Conservation (phyloP, 441 rosid genomes). For the Geranium incanum region DNA sequence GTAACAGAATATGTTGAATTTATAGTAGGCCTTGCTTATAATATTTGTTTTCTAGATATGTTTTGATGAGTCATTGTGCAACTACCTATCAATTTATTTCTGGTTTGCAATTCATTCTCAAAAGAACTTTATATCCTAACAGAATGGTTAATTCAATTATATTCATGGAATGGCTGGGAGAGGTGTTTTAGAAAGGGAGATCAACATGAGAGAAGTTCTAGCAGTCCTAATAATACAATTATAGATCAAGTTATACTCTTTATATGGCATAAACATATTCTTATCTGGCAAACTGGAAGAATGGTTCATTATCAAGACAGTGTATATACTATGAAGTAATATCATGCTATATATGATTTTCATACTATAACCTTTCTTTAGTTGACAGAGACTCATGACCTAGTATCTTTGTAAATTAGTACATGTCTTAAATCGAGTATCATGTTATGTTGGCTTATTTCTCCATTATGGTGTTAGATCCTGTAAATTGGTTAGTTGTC, state of each 20-base stretch:
- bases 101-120: not conserved
- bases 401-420: not conserved
- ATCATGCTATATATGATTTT: not conserved
- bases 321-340: not conserved
- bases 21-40: not conserved
- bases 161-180: not conserved
- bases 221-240: not conserved
- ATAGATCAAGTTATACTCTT: not conserved
- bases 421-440: not conserved
- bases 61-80: not conserved
- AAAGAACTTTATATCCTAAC: not conserved
- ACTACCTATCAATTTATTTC: not conserved
- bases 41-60: not conserved
- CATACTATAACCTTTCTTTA: not conserved
- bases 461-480: not conserved
- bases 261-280: not conserved
- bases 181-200: not conserved
- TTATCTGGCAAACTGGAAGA: not conserved
- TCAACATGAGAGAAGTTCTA: not conserved
- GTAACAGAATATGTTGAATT: not conserved
- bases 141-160: not conserved
- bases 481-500: not conserved
- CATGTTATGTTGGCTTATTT: not conserved
- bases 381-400: not conserved
- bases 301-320: not conserved